These are phyloP conservation scores for Pisolithus marmoratus DNA, from an alignment of 768 basidiomycete genomes.

Conservation along the genomic window DNA sequence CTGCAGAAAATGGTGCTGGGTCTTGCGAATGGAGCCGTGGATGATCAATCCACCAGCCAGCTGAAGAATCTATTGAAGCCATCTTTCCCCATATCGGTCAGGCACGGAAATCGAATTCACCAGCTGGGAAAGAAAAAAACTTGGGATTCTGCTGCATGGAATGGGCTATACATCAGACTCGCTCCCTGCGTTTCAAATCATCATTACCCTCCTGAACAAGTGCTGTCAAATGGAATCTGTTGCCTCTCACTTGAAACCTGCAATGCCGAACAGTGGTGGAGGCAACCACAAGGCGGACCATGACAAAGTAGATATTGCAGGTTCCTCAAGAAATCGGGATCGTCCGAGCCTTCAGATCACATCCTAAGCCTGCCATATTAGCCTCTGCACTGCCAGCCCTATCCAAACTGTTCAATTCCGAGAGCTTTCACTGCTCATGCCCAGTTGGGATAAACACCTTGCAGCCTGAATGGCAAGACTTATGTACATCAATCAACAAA, in stretches of 20 bases:
- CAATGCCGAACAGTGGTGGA: neutral
- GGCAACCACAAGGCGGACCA: slow-evolving; percentile 40
- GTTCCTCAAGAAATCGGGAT: slow-evolving; percentile 33
- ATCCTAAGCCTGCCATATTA: too few relatives aligned
- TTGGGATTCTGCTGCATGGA: slow-evolving; percentile 64
- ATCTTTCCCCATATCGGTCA: slow-evolving; percentile 60
- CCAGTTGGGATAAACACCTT: too few relatives aligned
- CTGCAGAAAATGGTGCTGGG: slow-evolving; percentile 47
- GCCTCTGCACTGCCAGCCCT: too few relatives aligned
- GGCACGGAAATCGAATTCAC: slow-evolving; percentile 41
- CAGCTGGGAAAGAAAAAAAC: slow-evolving; percentile 28
- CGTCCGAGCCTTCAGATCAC: too few relatives aligned
- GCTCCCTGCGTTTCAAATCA: slow-evolving; percentile 53
- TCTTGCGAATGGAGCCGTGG: slow-evolving; percentile 43
- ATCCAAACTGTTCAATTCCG: too few relatives aligned
- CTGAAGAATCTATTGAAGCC: slow-evolving; percentile 72
- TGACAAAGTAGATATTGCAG: slow-evolving; percentile 19
- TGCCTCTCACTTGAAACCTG: slow-evolving; percentile 5
- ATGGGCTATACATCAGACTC: slow-evolving; percentile 41
- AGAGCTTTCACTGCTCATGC: too few relatives aligned
- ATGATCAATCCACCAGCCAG: slow-evolving; percentile 46
- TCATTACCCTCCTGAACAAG: slow-evolving; percentile 54
- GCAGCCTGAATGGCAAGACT: too few relatives aligned
- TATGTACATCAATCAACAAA: too few relatives aligned
- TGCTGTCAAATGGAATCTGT: slow-evolving; percentile 54